A percentile compares a stretch with the other conserved stretches of the same genome.
These are phyloP conservation scores for Adiantum capillusveneris DNA, from an alignment of 75 land plant genomes.

Conservation along the genomic window DNA sequence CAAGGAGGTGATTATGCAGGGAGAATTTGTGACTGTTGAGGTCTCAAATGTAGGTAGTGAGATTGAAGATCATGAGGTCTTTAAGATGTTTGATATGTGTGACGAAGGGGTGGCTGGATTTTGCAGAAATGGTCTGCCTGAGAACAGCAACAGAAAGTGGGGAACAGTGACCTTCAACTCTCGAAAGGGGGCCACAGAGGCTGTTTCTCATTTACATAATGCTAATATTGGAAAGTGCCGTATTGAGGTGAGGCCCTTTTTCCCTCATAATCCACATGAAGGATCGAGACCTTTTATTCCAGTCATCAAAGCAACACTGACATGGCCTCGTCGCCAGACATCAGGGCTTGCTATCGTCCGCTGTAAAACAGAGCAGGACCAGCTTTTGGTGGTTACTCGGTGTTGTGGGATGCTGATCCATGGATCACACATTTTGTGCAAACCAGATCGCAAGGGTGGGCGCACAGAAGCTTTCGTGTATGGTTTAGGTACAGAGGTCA, in stretches of 20 bases:
- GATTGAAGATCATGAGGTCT: constrained; percentile 48
- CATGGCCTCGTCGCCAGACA: constrained; percentile 61
- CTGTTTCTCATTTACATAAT: constrained; percentile 23
- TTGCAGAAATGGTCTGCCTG: constrained; percentile 21
- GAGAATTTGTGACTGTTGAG: constrained; percentile 47
- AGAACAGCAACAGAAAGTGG: constrained; percentile 37
- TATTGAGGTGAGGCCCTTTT: constrained; percentile 36
- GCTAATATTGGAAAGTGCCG: constrained; percentile 18
- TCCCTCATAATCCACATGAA: constrained; percentile 14
- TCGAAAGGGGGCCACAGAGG: constrained; percentile 47
- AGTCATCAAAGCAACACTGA: constrained; percentile 42
- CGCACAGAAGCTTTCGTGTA: constrained; percentile 25
- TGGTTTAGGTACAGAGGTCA: constrained; percentile 37
- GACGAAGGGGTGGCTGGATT: constrained; percentile 34
- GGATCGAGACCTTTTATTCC: constrained; percentile 26
- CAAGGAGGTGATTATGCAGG: constrained; percentile 59
- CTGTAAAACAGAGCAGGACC: constrained; percentile 37
- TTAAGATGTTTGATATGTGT: constrained; percentile 38
- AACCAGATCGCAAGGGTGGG: constrained; percentile 28
- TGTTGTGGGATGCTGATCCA: constrained; percentile 36
- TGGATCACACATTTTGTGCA: constrained; percentile 14
- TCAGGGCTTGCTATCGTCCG: constrained; percentile 48
- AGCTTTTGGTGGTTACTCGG: constrained; percentile 14
- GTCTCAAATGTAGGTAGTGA: constrained; percentile 26
- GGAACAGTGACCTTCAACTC: constrained; percentile 52